Conservation (phyloP, 345 rosid genomes). For the Stellera chamaejasme region DNA sequence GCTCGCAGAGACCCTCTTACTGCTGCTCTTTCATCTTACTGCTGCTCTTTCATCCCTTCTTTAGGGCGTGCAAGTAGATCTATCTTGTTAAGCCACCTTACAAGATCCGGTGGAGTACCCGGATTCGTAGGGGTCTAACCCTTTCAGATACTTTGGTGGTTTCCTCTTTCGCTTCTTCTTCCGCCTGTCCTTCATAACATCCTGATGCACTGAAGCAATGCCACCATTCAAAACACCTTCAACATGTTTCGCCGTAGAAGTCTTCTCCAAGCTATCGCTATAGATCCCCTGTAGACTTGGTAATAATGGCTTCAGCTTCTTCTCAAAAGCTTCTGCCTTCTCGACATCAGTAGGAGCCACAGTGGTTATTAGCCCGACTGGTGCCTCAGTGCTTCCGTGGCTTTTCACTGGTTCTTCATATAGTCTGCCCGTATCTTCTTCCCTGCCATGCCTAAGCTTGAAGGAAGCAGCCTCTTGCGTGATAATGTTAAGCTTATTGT, state of each 20-base stretch:
- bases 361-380: constrained; percentile 84
- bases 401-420: constrained; percentile 78
- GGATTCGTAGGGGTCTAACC: constrained; percentile 96
- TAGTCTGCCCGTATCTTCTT: constrained; percentile 69
- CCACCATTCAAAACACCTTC: constrained; percentile 36
- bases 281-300: constrained; percentile 66
- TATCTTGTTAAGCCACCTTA: constrained; percentile 96
- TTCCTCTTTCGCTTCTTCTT: constrained; percentile 98
- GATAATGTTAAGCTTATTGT: constrained; percentile 47
- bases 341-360: constrained; percentile 69
- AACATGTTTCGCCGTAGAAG: constrained; percentile 77
- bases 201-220: constrained; percentile 35
- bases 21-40: too few species aligned
- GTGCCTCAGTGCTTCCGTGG: constrained; percentile 61
- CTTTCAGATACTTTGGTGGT: constrained; percentile 85
- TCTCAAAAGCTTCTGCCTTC: constrained; percentile 82
- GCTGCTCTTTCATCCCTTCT: constrained; percentile 96
- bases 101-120: constrained; percentile 97
- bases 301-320: constrained; percentile 67
- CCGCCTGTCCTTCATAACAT: constrained; percentile 65
- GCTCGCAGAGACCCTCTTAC: constrained; percentile 95
- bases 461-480: constrained; percentile 96
- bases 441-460: constrained; percentile 78
- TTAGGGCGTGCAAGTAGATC: constrained; percentile 90
- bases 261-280: constrained; percentile 71